Evolutionary conservation across 805 yeast genomes (phyloP).

Genomic region (Saccharomycopsis fodiens): DNA sequence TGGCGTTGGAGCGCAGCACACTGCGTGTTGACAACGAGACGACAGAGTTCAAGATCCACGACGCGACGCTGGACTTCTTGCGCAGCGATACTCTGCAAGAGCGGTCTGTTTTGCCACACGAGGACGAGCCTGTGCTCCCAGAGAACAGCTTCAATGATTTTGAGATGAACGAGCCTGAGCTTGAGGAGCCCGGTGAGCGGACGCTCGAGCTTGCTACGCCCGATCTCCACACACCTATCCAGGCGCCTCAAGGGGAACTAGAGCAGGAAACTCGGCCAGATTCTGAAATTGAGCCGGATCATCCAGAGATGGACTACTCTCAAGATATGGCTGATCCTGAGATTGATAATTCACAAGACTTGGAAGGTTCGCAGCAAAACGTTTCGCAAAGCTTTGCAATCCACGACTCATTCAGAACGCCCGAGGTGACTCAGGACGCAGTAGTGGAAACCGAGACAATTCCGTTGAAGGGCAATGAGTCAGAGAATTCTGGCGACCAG

Average conservation of each 20-base stretch:
- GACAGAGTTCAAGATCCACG: not conserved
- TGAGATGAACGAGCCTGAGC: not conserved
- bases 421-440: not conserved
- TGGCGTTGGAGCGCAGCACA: not conserved
- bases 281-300: too few species aligned
- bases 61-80: not conserved
- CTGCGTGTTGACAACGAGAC: not conserved
- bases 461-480: not conserved
- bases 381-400: too few species aligned
- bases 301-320: not conserved
- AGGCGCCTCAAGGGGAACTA: too few species aligned
- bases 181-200: too few species aligned
- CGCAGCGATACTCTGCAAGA: not conserved
- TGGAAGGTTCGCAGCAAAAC: too few species aligned
- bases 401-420: not conserved
- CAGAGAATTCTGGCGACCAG: not conserved
- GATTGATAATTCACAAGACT: too few species aligned
- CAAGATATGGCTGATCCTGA: not conserved
- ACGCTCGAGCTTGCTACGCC: too few species aligned
- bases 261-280: too few species aligned
- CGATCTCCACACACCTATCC: too few species aligned
- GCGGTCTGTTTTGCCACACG: not conserved
- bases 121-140: not conserved
- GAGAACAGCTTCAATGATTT: not conserved
- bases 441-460: not conserved